phyloP scores from a whole-genome alignment of 768 basidiomycete species.

The Roridomyces roridus region DNA sequence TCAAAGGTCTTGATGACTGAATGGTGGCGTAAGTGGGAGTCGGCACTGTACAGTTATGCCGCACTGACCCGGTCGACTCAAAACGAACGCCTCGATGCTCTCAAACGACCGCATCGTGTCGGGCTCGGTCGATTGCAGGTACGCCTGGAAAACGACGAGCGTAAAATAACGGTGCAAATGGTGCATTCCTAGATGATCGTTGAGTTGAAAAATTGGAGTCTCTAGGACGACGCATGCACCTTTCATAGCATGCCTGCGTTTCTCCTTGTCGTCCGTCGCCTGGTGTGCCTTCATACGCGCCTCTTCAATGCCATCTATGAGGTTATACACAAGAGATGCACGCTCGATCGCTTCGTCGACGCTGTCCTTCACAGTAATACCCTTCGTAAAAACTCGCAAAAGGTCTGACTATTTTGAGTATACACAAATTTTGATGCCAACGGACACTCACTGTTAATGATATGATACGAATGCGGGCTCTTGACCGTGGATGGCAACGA shows the following conservation, averaged over 20 bases:
- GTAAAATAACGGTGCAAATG: conserved; percentile 79
- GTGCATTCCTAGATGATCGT: conserved; percentile 60
- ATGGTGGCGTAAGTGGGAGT: too few relatives aligned
- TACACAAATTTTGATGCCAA: neutral
- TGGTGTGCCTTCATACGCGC: conserved; percentile 80
- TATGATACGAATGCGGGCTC: conserved; percentile 74
- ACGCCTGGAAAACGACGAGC: conserved; percentile 89
- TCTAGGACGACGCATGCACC: conserved; percentile 46
- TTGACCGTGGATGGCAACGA: conserved; percentile 43
- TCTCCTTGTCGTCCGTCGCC: conserved; percentile 73
- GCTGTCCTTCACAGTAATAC: conserved; percentile 80
- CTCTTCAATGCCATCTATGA: conserved; percentile 90
- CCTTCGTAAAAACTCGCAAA: conserved; percentile 85
- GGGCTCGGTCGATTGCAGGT: conserved; percentile 80
- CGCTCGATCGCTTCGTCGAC: conserved; percentile 91
- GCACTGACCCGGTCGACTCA: conserved; percentile 76
- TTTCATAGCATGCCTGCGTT: conserved; percentile 69
- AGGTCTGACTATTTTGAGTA: conserved; percentile 55
- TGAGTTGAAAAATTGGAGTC: too few relatives aligned
- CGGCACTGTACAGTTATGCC: neutral
- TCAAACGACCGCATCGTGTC: conserved; percentile 81
- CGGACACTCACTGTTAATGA: conserved; percentile 88
- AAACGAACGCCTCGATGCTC: conserved; percentile 82
- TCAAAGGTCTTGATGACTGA: conserved; percentile 94
- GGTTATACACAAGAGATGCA: conserved; percentile 81